A percentile compares a stretch with the other conserved stretches of the same genome.
phyloP scores from a whole-genome alignment of 2,329 filamentous ascomycete genomes.

The Dryadomyces quercus-mongolicae region DNA sequence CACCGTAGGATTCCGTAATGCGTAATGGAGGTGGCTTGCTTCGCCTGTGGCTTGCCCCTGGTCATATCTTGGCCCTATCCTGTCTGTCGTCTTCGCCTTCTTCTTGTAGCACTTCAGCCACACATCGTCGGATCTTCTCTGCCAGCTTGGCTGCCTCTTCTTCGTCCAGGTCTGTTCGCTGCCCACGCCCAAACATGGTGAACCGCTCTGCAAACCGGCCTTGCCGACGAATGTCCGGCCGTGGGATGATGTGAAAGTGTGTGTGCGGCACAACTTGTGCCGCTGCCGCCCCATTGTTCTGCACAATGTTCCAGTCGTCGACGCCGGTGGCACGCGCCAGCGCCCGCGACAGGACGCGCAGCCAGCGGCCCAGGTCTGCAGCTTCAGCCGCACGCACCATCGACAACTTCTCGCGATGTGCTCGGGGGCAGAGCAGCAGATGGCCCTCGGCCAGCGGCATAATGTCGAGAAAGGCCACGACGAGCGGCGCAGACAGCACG shows the following conservation, averaged over 20 bases:
- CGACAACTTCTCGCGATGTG: slow-evolving; percentile 66
- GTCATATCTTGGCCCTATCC: not conserved
- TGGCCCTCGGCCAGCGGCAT: slow-evolving; percentile 77
- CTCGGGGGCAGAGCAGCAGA: slow-evolving; percentile 66
- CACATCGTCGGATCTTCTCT: slow-evolving; percentile 7
- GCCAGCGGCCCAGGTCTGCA: slow-evolving; percentile 51
- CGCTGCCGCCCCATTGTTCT: slow-evolving; percentile 85
- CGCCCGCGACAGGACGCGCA: slow-evolving; percentile 62
- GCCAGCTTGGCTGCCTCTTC: slow-evolving; percentile 55
- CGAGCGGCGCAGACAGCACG: slow-evolving; percentile 63
- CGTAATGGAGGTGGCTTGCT: too few relatives aligned
- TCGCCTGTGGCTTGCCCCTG: not conserved
- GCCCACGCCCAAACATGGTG: slow-evolving; percentile 71
- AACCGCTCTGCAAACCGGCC: slow-evolving; percentile 50
- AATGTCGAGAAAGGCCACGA: slow-evolving; percentile 88
- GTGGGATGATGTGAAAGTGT: slow-evolving; percentile 88
- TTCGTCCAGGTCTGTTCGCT: slow-evolving; percentile 63
- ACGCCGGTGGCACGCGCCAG: slow-evolving; percentile 58
- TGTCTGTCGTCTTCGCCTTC: not conserved
- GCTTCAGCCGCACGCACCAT: slow-evolving; percentile 54
- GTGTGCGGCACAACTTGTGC: slow-evolving; percentile 89
- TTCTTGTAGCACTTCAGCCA: slow-evolving; percentile 1
- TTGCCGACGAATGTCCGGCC: slow-evolving; percentile 53
- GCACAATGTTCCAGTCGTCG: slow-evolving; percentile 88
- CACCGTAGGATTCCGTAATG: too few relatives aligned